Evolutionary conservation across 345 rosid genomes (phyloP).

Genomic region (Ceriops zippeliana): DNA sequence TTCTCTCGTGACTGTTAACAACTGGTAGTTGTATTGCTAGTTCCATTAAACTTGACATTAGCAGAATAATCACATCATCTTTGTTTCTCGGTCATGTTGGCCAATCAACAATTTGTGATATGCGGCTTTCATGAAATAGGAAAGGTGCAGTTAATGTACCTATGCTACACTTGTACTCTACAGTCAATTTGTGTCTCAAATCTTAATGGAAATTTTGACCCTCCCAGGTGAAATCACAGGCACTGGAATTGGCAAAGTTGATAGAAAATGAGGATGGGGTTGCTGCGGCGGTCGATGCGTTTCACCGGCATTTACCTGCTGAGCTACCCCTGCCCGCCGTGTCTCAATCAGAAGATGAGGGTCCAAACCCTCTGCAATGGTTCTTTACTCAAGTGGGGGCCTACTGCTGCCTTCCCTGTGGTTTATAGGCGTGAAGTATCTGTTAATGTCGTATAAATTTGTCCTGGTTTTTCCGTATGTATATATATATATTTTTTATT

Average conservation of each 20-base stretch:
- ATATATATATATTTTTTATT: too few relatives aligned
- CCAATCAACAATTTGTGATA: too few relatives aligned
- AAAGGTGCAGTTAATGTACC: too few relatives aligned
- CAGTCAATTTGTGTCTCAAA: not conserved
- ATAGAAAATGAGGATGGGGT: constrained; percentile 96
- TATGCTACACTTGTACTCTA: not conserved
- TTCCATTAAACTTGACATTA: too few relatives aligned
- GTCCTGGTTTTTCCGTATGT: constrained; percentile 1
- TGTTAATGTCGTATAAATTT: constrained; percentile 18
- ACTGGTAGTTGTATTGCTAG: too few relatives aligned
- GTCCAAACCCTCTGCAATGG: constrained; percentile 55
- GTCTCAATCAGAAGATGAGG: constrained; percentile 40
- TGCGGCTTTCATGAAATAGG: too few relatives aligned
- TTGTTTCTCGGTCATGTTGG: too few relatives aligned
- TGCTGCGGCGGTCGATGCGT: constrained; percentile 81
- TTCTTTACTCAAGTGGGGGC: constrained; percentile 59
- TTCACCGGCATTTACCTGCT: constrained; percentile 76
- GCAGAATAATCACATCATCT: too few relatives aligned
- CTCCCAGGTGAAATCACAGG: constrained; percentile 66
- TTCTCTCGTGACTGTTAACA: too few relatives aligned
- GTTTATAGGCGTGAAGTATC: constrained; percentile 25
- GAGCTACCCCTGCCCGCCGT: constrained; percentile 55
- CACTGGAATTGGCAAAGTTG: constrained; percentile 62
- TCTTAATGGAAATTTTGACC: constrained; percentile 1
- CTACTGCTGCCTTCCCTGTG: constrained; percentile 61